These are phyloP conservation scores for Pelargonium australe DNA, from an alignment of 441 rosid species.

Conservation along the genomic window DNA sequence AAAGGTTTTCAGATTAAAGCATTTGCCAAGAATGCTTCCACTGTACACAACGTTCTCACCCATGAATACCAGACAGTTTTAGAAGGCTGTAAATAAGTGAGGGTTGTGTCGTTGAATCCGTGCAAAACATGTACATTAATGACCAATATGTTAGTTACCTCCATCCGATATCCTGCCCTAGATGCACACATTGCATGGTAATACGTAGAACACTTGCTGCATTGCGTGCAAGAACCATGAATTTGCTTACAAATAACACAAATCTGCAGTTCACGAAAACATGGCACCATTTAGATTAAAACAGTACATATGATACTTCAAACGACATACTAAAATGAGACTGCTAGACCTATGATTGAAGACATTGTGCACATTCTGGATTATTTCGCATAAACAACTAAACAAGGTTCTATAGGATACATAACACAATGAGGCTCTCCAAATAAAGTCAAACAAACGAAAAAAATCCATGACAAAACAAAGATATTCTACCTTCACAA, in stretches of 20 bases:
- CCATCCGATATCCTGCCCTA: conserved; percentile 97
- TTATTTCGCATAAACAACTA: too few relatives aligned
- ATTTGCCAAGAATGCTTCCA: background rate
- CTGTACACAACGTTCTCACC: background rate
- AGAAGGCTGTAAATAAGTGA: too few relatives aligned
- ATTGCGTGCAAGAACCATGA: conserved; percentile 96
- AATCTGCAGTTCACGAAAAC: conserved; percentile 49
- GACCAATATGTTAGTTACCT: conserved; percentile 41
- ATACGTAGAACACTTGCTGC: conserved; percentile 94
- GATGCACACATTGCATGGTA: conserved; percentile 99
- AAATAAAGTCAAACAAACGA: too few relatives aligned
- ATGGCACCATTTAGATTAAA: conserved; percentile 18
- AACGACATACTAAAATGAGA: too few relatives aligned
- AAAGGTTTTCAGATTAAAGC: too few relatives aligned
- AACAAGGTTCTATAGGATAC: too few relatives aligned
- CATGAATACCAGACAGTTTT: too few relatives aligned
- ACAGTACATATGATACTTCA: background rate
- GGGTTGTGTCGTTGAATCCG: too few relatives aligned
- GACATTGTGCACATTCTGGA: too few relatives aligned
- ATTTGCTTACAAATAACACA: conserved; percentile 98
- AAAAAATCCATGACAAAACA: conserved; percentile 3
- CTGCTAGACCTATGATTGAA: too few relatives aligned
- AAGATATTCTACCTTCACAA: conserved; percentile 63
- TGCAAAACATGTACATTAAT: too few relatives aligned
- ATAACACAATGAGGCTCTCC: too few relatives aligned